A percentile compares a stretch with the other conserved stretches of the same genome.
Conservation (phyloP, 2,329 filamentous ascomycete species). For the Arthrobotrys musiformis region DNA sequence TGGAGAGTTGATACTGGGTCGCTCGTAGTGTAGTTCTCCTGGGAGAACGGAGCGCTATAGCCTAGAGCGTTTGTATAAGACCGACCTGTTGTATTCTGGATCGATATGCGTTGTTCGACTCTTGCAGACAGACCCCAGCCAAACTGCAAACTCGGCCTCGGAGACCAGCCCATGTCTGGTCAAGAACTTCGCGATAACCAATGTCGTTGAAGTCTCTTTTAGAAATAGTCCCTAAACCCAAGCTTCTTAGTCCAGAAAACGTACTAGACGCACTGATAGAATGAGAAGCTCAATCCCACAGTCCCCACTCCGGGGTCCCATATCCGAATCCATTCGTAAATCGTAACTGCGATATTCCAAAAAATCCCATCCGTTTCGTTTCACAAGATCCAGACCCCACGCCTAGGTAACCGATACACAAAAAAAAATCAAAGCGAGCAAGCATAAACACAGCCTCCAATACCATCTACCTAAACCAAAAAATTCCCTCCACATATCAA, state of each 20-base stretch:
- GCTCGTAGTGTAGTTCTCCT: too few species aligned
- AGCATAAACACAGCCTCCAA: neutral
- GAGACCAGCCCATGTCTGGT: too few species aligned
- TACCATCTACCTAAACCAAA: neutral
- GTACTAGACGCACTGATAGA: neutral
- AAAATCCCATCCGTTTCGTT: neutral
- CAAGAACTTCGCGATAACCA: too few species aligned
- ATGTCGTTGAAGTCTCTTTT: too few species aligned
- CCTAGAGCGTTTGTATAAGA: too few species aligned
- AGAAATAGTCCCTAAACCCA: too few species aligned
- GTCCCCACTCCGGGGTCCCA: neutral
- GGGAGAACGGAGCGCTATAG: too few species aligned
- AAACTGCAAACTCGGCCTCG: too few species aligned
- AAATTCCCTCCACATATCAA: neutral
- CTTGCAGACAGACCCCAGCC: too few species aligned
- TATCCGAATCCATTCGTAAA: neutral
- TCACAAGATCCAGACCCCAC: neutral
- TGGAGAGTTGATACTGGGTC: too few species aligned
- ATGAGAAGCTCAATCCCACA: neutral
- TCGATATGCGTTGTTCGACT: too few species aligned
- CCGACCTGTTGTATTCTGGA: too few species aligned
- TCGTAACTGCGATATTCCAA: neutral
- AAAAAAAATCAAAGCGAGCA: neutral
- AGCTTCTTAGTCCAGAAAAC: neutral
- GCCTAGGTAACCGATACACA: neutral